phyloP scores from a whole-genome alignment of 257 asterid genomes.

The Ajuga chamaepitys region DNA sequence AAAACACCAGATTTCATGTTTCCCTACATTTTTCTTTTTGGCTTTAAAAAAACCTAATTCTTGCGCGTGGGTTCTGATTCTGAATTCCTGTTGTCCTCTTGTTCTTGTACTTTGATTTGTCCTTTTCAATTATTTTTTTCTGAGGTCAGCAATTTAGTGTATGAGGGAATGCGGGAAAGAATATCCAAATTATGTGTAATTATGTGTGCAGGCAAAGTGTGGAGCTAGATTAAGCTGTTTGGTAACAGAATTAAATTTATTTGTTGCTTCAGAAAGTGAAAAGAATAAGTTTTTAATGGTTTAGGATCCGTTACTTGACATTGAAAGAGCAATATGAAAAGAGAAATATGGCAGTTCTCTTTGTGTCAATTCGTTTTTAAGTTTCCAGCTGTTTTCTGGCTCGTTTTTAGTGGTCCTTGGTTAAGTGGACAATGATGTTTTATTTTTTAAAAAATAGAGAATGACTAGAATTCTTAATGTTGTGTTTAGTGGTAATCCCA shows the following conservation, averaged over 20 bases:
- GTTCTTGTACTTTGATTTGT: background rate
- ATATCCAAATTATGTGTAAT: background rate
- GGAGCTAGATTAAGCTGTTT: background rate
- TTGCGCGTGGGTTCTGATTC: background rate
- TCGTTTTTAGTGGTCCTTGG: background rate
- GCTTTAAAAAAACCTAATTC: background rate
- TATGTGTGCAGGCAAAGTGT: background rate
- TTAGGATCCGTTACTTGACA: background rate
- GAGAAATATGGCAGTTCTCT: background rate
- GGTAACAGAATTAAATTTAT: background rate
- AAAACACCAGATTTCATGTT: background rate
- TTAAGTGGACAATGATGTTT: background rate
- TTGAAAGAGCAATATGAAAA: background rate
- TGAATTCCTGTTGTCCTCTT: background rate
- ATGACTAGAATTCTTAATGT: background rate
- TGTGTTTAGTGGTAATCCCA: background rate
- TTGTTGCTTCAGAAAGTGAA: background rate
- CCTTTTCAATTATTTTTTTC: background rate
- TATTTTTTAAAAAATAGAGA: background rate
- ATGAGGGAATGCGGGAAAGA: background rate
- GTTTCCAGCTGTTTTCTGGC: background rate
- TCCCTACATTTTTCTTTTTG: background rate
- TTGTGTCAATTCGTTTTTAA: background rate
- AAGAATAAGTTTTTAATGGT: background rate
- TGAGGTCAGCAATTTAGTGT: background rate